Evolutionary conservation across 2,329 filamentous ascomycete genomes (phyloP), one percentile per base, ranked within the genome.

Genomic region (Hypoxylon rubiginosum): DNA sequence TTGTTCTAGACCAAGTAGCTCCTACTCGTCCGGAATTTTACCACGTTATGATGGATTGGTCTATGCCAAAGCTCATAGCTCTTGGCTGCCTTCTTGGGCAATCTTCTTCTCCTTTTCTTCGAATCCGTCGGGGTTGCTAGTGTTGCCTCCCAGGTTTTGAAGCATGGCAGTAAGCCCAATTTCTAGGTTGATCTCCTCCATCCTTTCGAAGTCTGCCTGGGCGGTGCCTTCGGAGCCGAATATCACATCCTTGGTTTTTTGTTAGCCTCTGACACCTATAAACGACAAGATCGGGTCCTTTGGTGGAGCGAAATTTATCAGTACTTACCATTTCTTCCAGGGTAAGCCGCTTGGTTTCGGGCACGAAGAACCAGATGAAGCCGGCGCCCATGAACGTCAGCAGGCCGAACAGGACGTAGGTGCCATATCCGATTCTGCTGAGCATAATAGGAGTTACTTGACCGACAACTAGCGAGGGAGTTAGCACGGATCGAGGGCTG

Each of bases 381-480:
- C 78, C 83, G 0, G 88, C 89, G 2, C 90, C 90, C 0, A 89
- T 67, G 59, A 85, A 87, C 0, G 88, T 91, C 15, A 93, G 69
- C 0, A 90, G 60, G 0, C 90, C 90, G 63, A 93, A 93, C 13
- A 93, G 79, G 58, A 93, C 87, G 64, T 91, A 93, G 0, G 91
- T 92, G 13, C 91, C 91, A 66, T 91, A 93, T 0, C 82, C 86
- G 57, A 92, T 91, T 11, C 79, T 75, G 1, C 82, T 80, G 1
- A 93, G 80, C 86, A 92, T 89, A 62, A 90, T 86, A 0, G 90
- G 90, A 0, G 90, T 92, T 10, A 91, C 86, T 72, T 91, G 89
- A 0, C 89, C 90, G 24, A 92, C 88, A 57, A 91, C 74, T 76
- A 55, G 83, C 65, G 83, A 85, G 19, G 6, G 39, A 7, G 67